phyloP scores from a whole-genome alignment of 768 basidiomycete species.

The Boletellus ananas region DNA sequence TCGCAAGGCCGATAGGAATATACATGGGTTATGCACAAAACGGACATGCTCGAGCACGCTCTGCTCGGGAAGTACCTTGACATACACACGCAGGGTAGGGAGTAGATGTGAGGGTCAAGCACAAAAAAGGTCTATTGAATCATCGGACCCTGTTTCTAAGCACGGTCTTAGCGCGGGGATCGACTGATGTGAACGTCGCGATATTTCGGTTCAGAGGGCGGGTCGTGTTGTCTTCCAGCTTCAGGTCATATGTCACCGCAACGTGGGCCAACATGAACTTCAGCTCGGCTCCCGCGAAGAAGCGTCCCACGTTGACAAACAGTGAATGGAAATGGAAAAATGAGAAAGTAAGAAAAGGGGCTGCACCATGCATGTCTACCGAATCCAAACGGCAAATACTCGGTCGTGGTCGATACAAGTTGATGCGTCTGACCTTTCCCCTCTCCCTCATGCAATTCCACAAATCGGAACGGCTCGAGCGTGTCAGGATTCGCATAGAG shows the following conservation, averaged over 20 bases:
- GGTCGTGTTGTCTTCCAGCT: not conserved
- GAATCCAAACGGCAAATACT: constrained; percentile 37
- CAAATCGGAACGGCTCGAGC: constrained; percentile 37
- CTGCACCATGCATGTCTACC: constrained; percentile 15
- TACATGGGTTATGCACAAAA: too few relatives aligned
- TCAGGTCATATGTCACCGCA: constrained; percentile 8
- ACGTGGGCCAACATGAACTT: constrained; percentile 15
- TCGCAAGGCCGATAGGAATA: too few relatives aligned
- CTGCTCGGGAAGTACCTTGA: too few relatives aligned
- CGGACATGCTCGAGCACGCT: too few relatives aligned
- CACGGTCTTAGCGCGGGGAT: not conserved
- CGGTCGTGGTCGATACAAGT: constrained; percentile 30
- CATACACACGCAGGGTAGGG: too few relatives aligned
- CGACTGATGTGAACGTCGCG: not conserved
- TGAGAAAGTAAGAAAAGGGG: not conserved
- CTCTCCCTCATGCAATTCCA: constrained; percentile 24
- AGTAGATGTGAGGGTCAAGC: too few relatives aligned
- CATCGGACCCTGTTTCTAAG: constrained; percentile 2
- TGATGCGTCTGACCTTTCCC: constrained; percentile 32
- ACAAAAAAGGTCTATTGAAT: not conserved
- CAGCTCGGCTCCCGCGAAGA: constrained; percentile 8
- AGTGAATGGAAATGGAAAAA: not conserved
- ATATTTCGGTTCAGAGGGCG: not conserved
- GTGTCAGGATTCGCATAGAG: constrained; percentile 32
- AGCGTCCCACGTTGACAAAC: constrained; percentile 12